A percentile compares a stretch with the other conserved stretches of the same genome.
Conservation (phyloP, 1,139 yeast species). For the Candida frijolesensis region DNA sequence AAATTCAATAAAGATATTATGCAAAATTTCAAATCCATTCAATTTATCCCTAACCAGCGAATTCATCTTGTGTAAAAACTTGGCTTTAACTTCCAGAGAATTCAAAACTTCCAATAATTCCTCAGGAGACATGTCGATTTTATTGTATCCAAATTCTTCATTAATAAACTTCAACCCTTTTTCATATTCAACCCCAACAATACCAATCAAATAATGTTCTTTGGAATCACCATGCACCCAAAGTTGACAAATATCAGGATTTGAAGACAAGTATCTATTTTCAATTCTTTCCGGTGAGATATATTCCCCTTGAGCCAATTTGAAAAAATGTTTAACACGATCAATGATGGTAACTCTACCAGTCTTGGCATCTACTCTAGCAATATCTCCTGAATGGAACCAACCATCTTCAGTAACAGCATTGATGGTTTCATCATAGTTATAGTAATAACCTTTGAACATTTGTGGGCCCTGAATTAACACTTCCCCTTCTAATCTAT, state of each 20-base stretch:
- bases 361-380: constrained; percentile 25
- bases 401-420: constrained; percentile 29
- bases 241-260: constrained; percentile 30
- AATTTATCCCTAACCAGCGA: constrained; percentile 23
- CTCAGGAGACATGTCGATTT: constrained; percentile 15
- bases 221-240: constrained; percentile 58
- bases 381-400: constrained; percentile 44
- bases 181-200: constrained; percentile 51
- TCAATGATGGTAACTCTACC: constrained; percentile 36
- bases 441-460: constrained; percentile 31
- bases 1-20: constrained; percentile 35
- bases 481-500: constrained; percentile 32
- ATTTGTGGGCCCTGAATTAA: constrained; percentile 35
- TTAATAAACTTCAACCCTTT: constrained; percentile 23
- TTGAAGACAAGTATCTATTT: constrained; percentile 31
- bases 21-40: constrained; percentile 34
- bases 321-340: constrained; percentile 43
- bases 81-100: constrained; percentile 25
- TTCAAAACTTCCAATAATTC: constrained; percentile 29
- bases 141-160: constrained; percentile 19
- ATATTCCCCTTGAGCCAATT: constrained; percentile 42
- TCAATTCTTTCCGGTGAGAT: constrained; percentile 41
- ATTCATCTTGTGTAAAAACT: constrained; percentile 28
- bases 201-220: constrained; percentile 57
- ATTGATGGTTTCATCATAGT: constrained; percentile 26